These are phyloP conservation scores for Neurospora sp. DNA, from an alignment of 495 filamentous ascomycete genomes.

Conservation along the genomic window DNA sequence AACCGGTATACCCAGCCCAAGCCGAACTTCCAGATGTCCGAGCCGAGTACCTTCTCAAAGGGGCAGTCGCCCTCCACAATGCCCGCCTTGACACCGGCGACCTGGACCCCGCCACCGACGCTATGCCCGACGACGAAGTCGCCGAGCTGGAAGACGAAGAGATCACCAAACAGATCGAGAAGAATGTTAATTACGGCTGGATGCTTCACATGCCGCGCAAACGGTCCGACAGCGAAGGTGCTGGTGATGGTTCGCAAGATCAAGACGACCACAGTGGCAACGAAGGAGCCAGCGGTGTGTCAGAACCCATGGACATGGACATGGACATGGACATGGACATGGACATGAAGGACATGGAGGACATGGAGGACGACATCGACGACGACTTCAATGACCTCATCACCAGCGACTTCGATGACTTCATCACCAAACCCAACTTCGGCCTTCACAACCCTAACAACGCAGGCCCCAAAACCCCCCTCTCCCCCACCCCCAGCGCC, in stretches of 20 bases:
- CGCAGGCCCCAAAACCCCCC: not conserved
- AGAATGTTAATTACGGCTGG: not conserved
- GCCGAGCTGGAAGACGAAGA: not conserved
- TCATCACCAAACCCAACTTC: not conserved
- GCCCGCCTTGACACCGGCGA: not conserved
- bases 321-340: not conserved
- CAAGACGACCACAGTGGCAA: not conserved
- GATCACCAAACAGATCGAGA: not conserved
- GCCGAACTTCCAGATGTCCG: not conserved
- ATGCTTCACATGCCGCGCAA: not conserved
- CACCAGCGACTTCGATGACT: not conserved
- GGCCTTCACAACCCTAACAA: not conserved
- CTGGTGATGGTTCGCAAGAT: not conserved
- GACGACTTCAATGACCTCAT: not conserved
- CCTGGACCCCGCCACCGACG: not conserved
- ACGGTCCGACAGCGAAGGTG: not conserved
- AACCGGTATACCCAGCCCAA: not conserved
- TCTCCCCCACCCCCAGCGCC: not conserved
- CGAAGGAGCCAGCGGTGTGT: not conserved
- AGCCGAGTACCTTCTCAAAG: not conserved
- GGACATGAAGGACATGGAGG: not conserved
- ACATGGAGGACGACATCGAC: not conserved
- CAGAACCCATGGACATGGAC: not conserved
- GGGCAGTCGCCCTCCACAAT: not conserved
- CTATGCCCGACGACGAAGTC: not conserved